Evolutionary conservation across 495 filamentous ascomycete species (phyloP), one percentile per base, ranked within the genome.

Genomic region (Beverwykella pulmonaria): DNA sequence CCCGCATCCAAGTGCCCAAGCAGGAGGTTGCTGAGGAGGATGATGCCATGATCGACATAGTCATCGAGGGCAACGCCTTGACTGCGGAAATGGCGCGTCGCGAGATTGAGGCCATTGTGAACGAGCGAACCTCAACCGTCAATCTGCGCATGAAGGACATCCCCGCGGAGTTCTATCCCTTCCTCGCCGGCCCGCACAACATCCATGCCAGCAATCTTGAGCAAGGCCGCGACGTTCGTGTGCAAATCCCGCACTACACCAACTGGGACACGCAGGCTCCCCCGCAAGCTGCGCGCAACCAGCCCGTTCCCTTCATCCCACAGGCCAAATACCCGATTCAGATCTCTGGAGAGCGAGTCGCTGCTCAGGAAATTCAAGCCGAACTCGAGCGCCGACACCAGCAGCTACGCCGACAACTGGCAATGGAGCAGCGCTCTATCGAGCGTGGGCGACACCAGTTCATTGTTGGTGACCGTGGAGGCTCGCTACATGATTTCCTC

Each of bases 101-200:
- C n/a, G 87, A 88, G 58, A 92, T 99, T 62, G 83, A 88, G 69
- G 84, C 84, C 57, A 97, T 97, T 73, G 90, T 90, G 23, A 89
- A 88, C 70, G 92, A 97, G 76, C 88, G 90, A 26, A 87, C 88
- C 19, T 88, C 92, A 19, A 92, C 86, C 70, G 87, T 93, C 73
- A 93, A 82, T 76, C 76, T 91, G 30, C 86, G 87, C 36, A 75
- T 98, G 64, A 88, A 87, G 75, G 83, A 88, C 17, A 88, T 97
- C 62, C 93, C 93, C 1, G 87, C 93, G 20, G 92, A 97, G 74
- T 95, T 91, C 75, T 99, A 92, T 78, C 95, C 93, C 15, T 98
- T 98, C 80, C 90, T 99, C 75, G 88, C 90, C 25, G 93, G 93
- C 25, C 85, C 90, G 15, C 85, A 93, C 72, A 90, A 92, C 72